A percentile compares a stretch with the other conserved stretches of the same genome.
phyloP scores from a whole-genome alignment of 2,329 filamentous ascomycete species.

The Grosmannia huntii region DNA sequence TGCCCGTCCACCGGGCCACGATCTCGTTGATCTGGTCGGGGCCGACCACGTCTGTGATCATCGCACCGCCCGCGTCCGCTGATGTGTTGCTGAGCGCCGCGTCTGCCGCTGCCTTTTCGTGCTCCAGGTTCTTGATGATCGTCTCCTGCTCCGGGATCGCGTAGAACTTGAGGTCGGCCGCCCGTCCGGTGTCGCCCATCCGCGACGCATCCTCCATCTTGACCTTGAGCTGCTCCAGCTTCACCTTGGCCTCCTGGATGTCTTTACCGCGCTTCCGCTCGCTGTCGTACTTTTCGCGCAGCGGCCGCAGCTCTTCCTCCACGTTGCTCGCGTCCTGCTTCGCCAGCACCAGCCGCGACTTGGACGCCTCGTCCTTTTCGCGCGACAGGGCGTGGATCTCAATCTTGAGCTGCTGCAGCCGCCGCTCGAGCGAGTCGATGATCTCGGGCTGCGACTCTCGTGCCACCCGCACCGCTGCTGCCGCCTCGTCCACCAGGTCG shows the following conservation, averaged over 20 bases:
- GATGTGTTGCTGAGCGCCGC: slow-evolving; percentile 45
- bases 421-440: slow-evolving; percentile 87
- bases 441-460: slow-evolving; percentile 94
- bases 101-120: slow-evolving; percentile 67
- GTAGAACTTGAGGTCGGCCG: slow-evolving; percentile 92
- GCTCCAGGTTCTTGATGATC: slow-evolving; percentile 70
- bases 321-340: slow-evolving; percentile 89
- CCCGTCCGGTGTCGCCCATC: slow-evolving; percentile 68
- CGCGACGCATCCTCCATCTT: slow-evolving; percentile 91
- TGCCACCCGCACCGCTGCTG: slow-evolving; percentile 88
- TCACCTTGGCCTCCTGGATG: slow-evolving; percentile 89
- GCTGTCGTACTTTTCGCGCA: slow-evolving; percentile 89
- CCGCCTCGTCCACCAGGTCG: slow-evolving; percentile 90
- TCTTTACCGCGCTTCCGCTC: slow-evolving; percentile 85
- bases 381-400: slow-evolving; percentile 91
- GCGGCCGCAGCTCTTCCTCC: slow-evolving; percentile 78
- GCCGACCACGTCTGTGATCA: slow-evolving; percentile 87
- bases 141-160: slow-evolving; percentile 85
- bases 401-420: slow-evolving; percentile 81
- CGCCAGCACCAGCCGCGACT: slow-evolving; percentile 67
- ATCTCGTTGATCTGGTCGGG: slow-evolving; percentile 99
- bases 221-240: slow-evolving; percentile 81
- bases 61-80: slow-evolving; percentile 50
- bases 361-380: slow-evolving; percentile 89
- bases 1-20: slow-evolving; percentile 94